These are phyloP conservation scores for Leptographium procerum DNA, from an alignment of 2,329 filamentous ascomycete species.

Conservation along the genomic window DNA sequence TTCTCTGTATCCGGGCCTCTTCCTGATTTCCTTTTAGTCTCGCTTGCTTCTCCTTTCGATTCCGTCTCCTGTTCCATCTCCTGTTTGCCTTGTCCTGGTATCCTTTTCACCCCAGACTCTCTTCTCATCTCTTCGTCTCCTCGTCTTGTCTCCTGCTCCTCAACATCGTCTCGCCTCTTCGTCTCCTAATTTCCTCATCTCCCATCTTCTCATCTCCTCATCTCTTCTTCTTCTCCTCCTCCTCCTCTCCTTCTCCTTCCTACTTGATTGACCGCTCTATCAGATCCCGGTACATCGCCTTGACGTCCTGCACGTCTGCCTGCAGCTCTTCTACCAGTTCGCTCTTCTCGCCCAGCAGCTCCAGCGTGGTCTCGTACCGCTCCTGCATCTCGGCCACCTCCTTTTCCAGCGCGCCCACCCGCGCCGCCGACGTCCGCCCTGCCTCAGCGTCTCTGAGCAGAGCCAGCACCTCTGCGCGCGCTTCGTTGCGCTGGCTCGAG, in stretches of 20 bases:
- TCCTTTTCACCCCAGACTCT: neutral
- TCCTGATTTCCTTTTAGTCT: neutral
- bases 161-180: too few relatives aligned
- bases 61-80: neutral
- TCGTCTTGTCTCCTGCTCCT: neutral
- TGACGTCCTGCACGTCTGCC: conserved; percentile 83
- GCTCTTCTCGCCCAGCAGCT: conserved; percentile 94
- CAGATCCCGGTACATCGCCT: conserved; percentile 90
- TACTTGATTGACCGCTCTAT: conserved; percentile 62
- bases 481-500: conserved; percentile 78
- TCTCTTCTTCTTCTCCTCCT: neutral
- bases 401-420: conserved; percentile 53
- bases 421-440: conserved; percentile 47
- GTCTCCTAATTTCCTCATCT: neutral
- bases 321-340: conserved; percentile 85
- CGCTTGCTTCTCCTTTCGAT: too few relatives aligned
- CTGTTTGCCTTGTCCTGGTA: neutral
- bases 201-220: neutral
- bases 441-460: conserved; percentile 80
- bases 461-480: conserved; percentile 77
- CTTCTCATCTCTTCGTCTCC: neutral
- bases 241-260: neutral
- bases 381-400: conserved; percentile 57
- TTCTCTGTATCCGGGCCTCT: neutral
- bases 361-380: conserved; percentile 81